Conservation (phyloP, 2,329 filamentous ascomycete genomes). For the Trichoderma asperellum region DNA sequence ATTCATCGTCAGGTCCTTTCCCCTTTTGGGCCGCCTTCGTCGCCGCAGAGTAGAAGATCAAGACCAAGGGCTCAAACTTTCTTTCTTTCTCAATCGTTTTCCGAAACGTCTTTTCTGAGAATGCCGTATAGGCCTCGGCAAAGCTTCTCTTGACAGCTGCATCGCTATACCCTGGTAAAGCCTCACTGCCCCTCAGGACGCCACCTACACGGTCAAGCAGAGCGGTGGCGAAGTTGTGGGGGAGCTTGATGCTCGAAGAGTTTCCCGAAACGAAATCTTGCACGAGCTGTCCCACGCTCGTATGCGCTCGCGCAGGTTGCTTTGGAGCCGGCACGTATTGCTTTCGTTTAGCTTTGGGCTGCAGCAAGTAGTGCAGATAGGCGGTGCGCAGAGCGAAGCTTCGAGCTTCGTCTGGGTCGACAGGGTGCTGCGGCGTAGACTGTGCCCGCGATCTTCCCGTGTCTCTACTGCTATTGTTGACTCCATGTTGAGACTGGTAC, state of each 20-base stretch:
- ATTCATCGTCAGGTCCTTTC: conserved; percentile 77
- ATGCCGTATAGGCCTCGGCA: conserved; percentile 88
- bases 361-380: conserved; percentile 89
- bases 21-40: conserved; percentile 81
- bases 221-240: conserved; percentile 56
- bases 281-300: conserved; percentile 82
- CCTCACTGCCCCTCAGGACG: conserved; percentile 80
- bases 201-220: conserved; percentile 76
- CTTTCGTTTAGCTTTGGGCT: conserved; percentile 85
- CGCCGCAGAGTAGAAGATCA: conserved; percentile 95
- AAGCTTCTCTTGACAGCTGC: conserved; percentile 91
- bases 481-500: conserved; percentile 50
- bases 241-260: conserved; percentile 58
- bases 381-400: conserved; percentile 87
- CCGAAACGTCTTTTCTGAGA: conserved; percentile 85
- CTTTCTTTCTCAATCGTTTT: conserved; percentile 93
- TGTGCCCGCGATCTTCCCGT: conserved; percentile 47
- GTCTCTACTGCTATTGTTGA: conserved; percentile 50
- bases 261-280: conserved; percentile 73
- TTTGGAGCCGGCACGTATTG: conserved; percentile 76
- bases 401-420: conserved; percentile 79
- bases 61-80: conserved; percentile 85
- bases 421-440: conserved; percentile 52
- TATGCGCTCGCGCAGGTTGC: conserved; percentile 64
- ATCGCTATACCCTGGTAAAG: conserved; percentile 86